Base-by-base conservation (phyloP, 495 filamentous ascomycete species). In the Hypomontagnella submonticulosa region DNA sequence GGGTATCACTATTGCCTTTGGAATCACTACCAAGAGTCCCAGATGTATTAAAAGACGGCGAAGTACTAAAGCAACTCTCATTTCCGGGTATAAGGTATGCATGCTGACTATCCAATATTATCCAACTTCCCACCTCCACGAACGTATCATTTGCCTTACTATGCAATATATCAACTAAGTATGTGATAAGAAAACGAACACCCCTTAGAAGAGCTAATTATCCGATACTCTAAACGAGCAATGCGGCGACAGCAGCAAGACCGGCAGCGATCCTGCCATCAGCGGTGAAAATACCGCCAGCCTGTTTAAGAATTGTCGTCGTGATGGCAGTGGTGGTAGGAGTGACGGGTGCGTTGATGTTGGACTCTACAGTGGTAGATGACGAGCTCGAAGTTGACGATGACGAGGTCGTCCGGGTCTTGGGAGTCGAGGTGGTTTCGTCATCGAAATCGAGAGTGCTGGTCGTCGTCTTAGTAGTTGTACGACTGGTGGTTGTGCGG, bases 221-320 rank as follows among this genome's bases (percentile, higher is more conserved):
- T 48, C n/a, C 12, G 18, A 10, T n/a, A 11, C 34, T 10, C 49
- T 55, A 68, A 38, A 68, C 46, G 8, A 68, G 16, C 34, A 68
- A 63, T 27, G 69, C 71, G 42, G 62, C 53, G 19, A 36, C 58
- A 4, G 51, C 53, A 38, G 51, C 55, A 58, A 63, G 52, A 38
- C 57, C 61, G 9, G 61, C 61, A 4, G 61, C 54, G 6, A 64
- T 33, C 49, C 27, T 61, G 12, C 55, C 49, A 13, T 69, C 60
- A 13, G 66, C 60, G 4, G 55, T 64, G 50, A 64, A 65, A 13
- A 64, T 57, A 20, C 60, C 66, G 4, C 61, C 66, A 7, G 66
- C 66, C n/a, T 65, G 55, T 8, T 60, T 49, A 1, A 50, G 65
- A 4, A 65, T 44, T 1, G 37, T 57, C 4, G 61, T 65, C 7